These are phyloP conservation scores for Microbotryum scabiosae DNA, from an alignment of 1,284 basidiomycete species.

Conservation along the genomic window DNA sequence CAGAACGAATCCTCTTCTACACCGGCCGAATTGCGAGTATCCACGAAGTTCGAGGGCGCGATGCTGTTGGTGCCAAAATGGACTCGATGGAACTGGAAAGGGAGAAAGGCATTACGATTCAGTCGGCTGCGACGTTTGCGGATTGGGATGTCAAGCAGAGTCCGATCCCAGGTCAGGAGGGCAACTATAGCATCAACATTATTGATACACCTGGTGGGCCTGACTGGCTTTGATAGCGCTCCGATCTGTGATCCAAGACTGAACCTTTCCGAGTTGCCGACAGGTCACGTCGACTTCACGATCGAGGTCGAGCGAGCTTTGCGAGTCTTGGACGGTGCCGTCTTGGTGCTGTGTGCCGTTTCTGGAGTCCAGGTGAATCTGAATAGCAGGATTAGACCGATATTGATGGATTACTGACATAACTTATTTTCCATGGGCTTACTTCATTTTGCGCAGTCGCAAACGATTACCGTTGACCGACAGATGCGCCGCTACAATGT, in stretches of 20 bases:
- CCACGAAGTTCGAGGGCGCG: constrained; percentile 91
- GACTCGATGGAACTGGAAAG: constrained; percentile 98
- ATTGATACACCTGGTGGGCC: constrained; percentile 87
- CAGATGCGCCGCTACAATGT: constrained; percentile 97
- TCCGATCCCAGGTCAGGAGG: constrained; percentile 49
- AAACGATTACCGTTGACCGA: constrained; percentile 97
- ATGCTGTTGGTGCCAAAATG: constrained; percentile 98
- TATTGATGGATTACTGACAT: too few species aligned
- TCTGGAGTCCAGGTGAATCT: constrained; percentile 76
- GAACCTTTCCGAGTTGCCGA: too few species aligned
- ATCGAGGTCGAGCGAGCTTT: constrained; percentile 98
- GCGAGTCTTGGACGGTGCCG: constrained; percentile 91
- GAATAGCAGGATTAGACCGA: background rate
- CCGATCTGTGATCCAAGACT: background rate
- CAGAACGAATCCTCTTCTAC: constrained; percentile 95
- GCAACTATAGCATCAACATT: constrained; percentile 88
- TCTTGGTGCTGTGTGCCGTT: constrained; percentile 92
- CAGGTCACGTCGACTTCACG: constrained; percentile 97
- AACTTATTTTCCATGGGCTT: background rate
- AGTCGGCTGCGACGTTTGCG: constrained; percentile 96
- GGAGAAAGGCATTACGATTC: constrained; percentile 99
- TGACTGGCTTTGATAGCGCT: background rate
- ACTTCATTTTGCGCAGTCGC: constrained; percentile 51
- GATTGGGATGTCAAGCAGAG: constrained; percentile 64
- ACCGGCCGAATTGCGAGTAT: constrained; percentile 93